Evolutionary conservation across 2,329 filamentous ascomycete species (phyloP).

Genomic region (Nigrospora sphaerica): DNA sequence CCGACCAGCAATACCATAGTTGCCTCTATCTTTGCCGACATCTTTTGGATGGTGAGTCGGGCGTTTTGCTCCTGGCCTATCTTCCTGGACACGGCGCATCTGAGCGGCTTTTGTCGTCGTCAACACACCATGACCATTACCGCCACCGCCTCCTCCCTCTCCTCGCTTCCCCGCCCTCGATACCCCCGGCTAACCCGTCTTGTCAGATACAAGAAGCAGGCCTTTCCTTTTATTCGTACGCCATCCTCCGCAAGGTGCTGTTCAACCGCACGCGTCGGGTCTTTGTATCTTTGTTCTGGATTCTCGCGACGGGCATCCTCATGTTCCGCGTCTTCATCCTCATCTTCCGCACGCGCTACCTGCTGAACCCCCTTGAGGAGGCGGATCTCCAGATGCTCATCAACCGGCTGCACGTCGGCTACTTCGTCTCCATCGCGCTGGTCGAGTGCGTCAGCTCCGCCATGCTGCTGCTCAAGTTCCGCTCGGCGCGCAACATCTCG

Average conservation of each 20-base stretch:
- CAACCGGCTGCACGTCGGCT: slow-evolving; percentile 31
- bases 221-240: slow-evolving; percentile 41
- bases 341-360: slow-evolving; percentile 19
- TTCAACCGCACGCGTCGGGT: slow-evolving; percentile 31
- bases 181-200: not conserved
- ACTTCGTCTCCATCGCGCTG: slow-evolving; percentile 32
- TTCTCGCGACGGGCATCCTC: slow-evolving; percentile 44
- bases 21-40: slow-evolving; percentile 30
- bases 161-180: not conserved
- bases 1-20: slow-evolving; percentile 16
- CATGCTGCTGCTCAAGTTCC: slow-evolving; percentile 31
- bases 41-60: slow-evolving; percentile 29
- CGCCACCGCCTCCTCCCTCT: too few species aligned
- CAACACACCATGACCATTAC: too few species aligned
- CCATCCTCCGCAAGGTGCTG: slow-evolving; percentile 44
- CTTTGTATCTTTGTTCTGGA: slow-evolving; percentile 48
- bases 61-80: not conserved
- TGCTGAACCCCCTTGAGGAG: slow-evolving; percentile 13
- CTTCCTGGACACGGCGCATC: too few species aligned
- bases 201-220: slow-evolving; percentile 34
- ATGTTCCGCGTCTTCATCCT: slow-evolving; percentile 37
- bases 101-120: too few species aligned
- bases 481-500: slow-evolving; percentile 21
- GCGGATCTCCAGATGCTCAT: slow-evolving; percentile 20
- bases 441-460: slow-evolving; percentile 31